Evolutionary conservation across 1,284 basidiomycete species (phyloP).

Genomic region (Ceratobasidium sp.): DNA sequence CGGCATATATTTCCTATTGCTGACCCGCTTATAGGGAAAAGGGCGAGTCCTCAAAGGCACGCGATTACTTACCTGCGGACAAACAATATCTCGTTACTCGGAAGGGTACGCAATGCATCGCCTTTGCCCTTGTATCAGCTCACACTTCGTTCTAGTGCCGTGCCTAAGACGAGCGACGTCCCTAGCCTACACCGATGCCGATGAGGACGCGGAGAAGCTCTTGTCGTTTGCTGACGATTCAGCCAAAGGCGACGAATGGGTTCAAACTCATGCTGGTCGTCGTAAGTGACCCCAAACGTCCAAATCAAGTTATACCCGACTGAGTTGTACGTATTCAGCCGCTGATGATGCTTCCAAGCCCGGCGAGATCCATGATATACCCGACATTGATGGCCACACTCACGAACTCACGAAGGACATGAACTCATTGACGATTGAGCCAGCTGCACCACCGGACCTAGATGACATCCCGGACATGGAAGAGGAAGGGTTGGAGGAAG

Average conservation of each 20-base stretch:
- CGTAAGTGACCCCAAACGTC: constrained; percentile 51
- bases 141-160: constrained; percentile 63
- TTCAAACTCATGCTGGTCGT: constrained; percentile 83
- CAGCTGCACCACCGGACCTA: constrained; percentile 71
- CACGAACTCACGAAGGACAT: constrained; percentile 56
- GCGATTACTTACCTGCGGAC: constrained; percentile 91
- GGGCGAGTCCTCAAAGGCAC: constrained; percentile 79
- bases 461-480: constrained; percentile 95
- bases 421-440: constrained; percentile 55
- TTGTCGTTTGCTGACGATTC: constrained; percentile 75
- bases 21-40: constrained; percentile 69
- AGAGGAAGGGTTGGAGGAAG: constrained; percentile 76
- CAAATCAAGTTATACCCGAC: background rate
- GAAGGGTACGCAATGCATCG: constrained; percentile 59
- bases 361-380: constrained; percentile 78
- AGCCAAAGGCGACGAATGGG: constrained; percentile 71
- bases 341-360: constrained; percentile 61
- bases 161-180: constrained; percentile 90
- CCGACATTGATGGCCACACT: constrained; percentile 66
- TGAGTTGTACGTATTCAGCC: constrained; percentile 15
- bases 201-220: constrained; percentile 91
- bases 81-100: constrained; percentile 96
- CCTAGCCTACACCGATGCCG: constrained; percentile 90
- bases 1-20: constrained; percentile 39
- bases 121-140: constrained; percentile 14